These are phyloP conservation scores for Chlamydomonas schloesseri DNA, from an alignment of 139 green algal species.

Conservation along the genomic window DNA sequence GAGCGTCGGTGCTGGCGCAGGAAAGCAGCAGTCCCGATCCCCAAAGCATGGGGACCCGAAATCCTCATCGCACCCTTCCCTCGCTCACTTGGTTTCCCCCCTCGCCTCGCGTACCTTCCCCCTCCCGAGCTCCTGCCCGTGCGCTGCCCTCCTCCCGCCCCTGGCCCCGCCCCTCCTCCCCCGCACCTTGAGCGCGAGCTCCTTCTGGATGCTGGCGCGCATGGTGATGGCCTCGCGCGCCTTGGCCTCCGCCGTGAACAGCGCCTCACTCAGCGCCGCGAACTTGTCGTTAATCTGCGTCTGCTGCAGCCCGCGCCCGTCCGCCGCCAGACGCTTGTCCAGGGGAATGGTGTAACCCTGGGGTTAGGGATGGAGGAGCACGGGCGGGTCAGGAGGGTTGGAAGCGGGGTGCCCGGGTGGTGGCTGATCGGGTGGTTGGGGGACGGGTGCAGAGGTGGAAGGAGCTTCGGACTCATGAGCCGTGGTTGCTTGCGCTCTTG, in stretches of 20 bases:
- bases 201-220: slow-evolving; percentile 88
- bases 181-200: slow-evolving; percentile 79
- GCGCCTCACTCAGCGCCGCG: slow-evolving; percentile 79
- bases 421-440: background rate
- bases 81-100: no score
- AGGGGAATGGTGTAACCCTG: slow-evolving; percentile 99
- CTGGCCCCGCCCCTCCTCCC: no score
- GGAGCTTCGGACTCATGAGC: no score
- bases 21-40: no score
- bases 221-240: slow-evolving; percentile 91
- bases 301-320: slow-evolving; percentile 96
- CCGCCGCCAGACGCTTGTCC: slow-evolving; percentile 98
- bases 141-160: background rate
- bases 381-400: background rate
- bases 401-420: no score
- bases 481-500: no score
- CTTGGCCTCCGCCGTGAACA: slow-evolving; percentile 96
- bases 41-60: no score
- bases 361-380: background rate
- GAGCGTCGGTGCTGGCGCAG: no score
- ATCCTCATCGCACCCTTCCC: no score
- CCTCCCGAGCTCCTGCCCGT: no score
- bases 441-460: background rate
- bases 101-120: no score
- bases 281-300: slow-evolving; percentile 97